Base-by-base conservation (phyloP, 352 stramenopile species). In the Pythium folliculosum region DNA sequence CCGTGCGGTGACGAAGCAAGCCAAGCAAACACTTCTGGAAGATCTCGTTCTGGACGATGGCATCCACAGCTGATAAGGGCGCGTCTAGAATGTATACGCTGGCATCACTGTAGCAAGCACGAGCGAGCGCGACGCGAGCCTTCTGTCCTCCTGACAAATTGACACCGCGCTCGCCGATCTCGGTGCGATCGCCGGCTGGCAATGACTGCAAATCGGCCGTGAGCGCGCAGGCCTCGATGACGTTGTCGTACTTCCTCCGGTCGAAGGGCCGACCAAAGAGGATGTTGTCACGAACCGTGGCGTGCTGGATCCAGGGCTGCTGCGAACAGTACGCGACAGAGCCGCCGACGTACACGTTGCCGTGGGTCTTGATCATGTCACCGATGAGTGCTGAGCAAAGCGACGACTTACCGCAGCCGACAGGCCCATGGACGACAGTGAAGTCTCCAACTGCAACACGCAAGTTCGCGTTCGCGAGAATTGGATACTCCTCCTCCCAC, bases 371-470 rank as follows among this genome's bases (percentile, higher is more conserved):
- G 23, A 43, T 65, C 77, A 81, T 97, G 53, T 99, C 96, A 16
- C 95, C 94, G 4, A 99, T 64, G 56, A 99, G 77, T 5, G 90
- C 87, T 4, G 82, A 89, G n/a, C 98, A 78, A 2, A 99, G 79
- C 3, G 88, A 97, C 9, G 81, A 96, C 70, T 99, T 99, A 22
- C 95, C 95, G 62, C 68, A 82, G 1, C 95, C 96, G 9, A 98
- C 92, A 27, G 75, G 62, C 5, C 96, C 96, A 35, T 98, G 83
- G 5, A 99, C 69, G 1, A 88, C 89, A 8, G 97, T 78, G 7
- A 99, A 77, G 49, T 86, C 82, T 17, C 94, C 93, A 0, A 64
- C 30, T 45, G 81, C 48, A 64, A 97, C 84, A 4, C 74, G 48
- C 10, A 91, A 78, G n/a, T 73, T 84, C 25, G 96, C 83, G 43